These are phyloP conservation scores for Lecanicillium sp. DNA, from an alignment of 2,329 filamentous ascomycete genomes.

Conservation along the genomic window DNA sequence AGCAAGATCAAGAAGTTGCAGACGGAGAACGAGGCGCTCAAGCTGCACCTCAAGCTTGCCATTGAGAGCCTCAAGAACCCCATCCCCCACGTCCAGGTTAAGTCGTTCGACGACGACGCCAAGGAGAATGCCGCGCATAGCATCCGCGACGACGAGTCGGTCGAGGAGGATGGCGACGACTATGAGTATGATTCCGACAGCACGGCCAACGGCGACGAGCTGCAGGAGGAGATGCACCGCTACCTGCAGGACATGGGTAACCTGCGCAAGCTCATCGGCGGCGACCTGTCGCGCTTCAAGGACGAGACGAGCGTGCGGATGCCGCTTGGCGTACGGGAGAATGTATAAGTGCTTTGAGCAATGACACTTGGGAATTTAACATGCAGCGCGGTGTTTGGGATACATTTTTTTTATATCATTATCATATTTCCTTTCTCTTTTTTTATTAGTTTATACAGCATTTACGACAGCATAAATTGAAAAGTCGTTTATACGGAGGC, in stretches of 20 bases:
- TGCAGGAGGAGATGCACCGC: conserved; percentile 80
- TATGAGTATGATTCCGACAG: conserved; percentile 46
- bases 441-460: conserved; percentile 1
- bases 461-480: background rate
- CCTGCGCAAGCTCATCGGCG: conserved; percentile 52
- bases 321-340: conserved; percentile 41
- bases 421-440: conserved; percentile 2
- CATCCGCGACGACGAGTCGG: conserved; percentile 33
- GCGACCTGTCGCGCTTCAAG: conserved; percentile 64
- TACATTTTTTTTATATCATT: conserved; percentile 1
- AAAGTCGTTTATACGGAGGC: background rate
- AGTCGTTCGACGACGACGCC: conserved; percentile 18
- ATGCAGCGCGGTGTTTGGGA: conserved; percentile 26
- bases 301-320: conserved; percentile 55
- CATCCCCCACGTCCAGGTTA: conserved; percentile 57
- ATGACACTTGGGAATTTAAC: conserved; percentile 2
- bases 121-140: conserved; percentile 28
- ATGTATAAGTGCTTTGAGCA: conserved; percentile 24
- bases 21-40: conserved; percentile 83
- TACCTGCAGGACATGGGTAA: conserved; percentile 82
- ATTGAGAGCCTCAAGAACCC: conserved; percentile 86
- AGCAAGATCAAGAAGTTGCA: conserved; percentile 88
- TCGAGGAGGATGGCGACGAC: conserved; percentile 56
- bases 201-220: conserved; percentile 49
- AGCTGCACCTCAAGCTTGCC: conserved; percentile 81